Evolutionary conservation across 192 early-diverging fungal genomes (phyloP).

Genomic region (Anaeromyces robustus): DNA sequence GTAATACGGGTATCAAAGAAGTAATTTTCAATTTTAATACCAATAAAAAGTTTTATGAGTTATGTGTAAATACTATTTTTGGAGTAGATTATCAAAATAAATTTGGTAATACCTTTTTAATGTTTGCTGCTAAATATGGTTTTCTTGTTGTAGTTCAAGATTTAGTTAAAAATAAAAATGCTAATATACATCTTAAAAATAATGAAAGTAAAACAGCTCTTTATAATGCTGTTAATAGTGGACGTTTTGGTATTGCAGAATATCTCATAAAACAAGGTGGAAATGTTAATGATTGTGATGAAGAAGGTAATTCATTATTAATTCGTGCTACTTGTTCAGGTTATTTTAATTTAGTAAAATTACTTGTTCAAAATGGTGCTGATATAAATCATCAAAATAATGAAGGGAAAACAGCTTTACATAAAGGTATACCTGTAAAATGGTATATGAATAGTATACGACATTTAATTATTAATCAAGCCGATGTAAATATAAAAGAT

Average conservation of each 20-base stretch:
- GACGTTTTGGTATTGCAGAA: not conserved
- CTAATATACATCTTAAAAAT: not conserved
- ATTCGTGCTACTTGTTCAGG: not conserved
- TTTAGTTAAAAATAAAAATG: not conserved
- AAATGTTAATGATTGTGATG: not conserved
- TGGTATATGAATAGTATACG: not conserved
- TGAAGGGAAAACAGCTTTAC: not conserved
- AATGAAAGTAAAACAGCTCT: not conserved
- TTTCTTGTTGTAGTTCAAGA: not conserved
- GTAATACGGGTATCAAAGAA: no score
- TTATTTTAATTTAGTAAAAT: not conserved
- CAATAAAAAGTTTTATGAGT: not conserved
- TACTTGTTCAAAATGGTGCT: not conserved
- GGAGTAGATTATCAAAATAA: not conserved
- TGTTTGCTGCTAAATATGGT: not conserved
- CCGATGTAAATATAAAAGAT: not conserved
- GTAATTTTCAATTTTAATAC: no score
- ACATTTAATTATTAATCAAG: not conserved
- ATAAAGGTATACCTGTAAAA: not conserved
- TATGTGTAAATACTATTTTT: not conserved
- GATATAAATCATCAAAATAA: not conserved
- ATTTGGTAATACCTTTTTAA: not conserved
- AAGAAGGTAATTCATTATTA: not conserved
- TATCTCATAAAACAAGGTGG: not conserved
- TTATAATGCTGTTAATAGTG: not conserved